These are phyloP conservation scores for Suhomyces wounanorum DNA, from an alignment of 1,139 yeast genomes.

Conservation along the genomic window DNA sequence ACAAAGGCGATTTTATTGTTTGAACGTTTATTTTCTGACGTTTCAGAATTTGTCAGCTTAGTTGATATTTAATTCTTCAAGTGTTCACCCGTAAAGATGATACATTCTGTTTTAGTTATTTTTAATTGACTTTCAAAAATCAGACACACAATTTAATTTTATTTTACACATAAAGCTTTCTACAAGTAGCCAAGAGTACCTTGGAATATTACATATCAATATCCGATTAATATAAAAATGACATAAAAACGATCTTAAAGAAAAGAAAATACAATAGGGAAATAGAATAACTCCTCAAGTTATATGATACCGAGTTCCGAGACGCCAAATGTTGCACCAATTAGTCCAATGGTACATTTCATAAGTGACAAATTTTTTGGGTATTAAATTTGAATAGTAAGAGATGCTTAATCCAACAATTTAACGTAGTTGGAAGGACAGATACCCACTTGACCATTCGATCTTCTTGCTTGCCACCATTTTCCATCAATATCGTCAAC, in stretches of 20 bases:
- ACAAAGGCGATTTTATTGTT: constrained; percentile 10
- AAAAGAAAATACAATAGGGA: constrained; percentile 6
- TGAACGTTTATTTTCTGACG: neutral
- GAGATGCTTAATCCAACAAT: constrained; percentile 42
- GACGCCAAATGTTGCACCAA: constrained; percentile 4
- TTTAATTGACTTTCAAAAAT: neutral
- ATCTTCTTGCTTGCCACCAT: constrained; percentile 97
- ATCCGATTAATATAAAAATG: neutral
- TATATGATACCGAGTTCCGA: constrained; percentile 1
- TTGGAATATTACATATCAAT: neutral
- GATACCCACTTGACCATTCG: constrained; percentile 91
- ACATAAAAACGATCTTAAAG: constrained; percentile 7
- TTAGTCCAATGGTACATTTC: neutral
- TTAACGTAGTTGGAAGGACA: constrained; percentile 95
- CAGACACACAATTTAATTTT: neutral
- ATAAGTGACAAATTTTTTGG: neutral
- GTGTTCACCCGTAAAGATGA: neutral
- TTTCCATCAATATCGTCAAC: constrained; percentile 93
- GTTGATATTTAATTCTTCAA: neutral
- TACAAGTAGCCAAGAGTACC: neutral
- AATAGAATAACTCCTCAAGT: constrained; percentile 4
- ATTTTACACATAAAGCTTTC: neutral
- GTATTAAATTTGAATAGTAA: neutral
- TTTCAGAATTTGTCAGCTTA: neutral
- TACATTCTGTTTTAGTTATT: neutral